These are phyloP conservation scores for Sordariomycetes sp. DNA, from an alignment of 2,329 filamentous ascomycete species.

Conservation along the genomic window DNA sequence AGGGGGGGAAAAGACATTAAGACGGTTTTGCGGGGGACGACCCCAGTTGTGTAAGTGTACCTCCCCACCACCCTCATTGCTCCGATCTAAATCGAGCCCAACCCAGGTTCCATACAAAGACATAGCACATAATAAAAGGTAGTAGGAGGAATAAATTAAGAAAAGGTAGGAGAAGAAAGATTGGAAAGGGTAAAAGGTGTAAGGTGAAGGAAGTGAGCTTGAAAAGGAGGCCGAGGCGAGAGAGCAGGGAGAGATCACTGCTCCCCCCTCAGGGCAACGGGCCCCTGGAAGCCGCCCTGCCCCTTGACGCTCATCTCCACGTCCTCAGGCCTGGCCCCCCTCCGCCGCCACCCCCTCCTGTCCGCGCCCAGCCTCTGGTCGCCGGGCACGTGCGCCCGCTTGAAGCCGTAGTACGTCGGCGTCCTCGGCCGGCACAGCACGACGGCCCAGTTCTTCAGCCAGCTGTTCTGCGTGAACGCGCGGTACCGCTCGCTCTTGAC, in stretches of 20 bases:
- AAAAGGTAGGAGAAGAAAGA: not conserved
- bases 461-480: slow-evolving; percentile 72
- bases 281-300: slow-evolving; percentile 41
- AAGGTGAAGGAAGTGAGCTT: not conserved
- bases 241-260: not conserved
- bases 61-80: too few species aligned
- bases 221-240: not conserved
- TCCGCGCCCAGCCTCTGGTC: slow-evolving; percentile 67
- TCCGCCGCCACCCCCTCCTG: slow-evolving; percentile 9
- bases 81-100: not conserved
- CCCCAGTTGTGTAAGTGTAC: too few species aligned
- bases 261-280: slow-evolving; percentile 28
- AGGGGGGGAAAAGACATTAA: not conserved
- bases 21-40: not conserved
- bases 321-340: slow-evolving; percentile 34
- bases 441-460: slow-evolving; percentile 67
- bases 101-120: not conserved
- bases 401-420: slow-evolving; percentile 85
- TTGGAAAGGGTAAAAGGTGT: not conserved
- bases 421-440: slow-evolving; percentile 76
- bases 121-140: slow-evolving; percentile 1
- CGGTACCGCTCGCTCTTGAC: slow-evolving; percentile 82
- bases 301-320: slow-evolving; percentile 64
- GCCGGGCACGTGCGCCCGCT: slow-evolving; percentile 62
- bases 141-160: not conserved